These are phyloP conservation scores for Tricholomella constricta DNA, from an alignment of 768 basidiomycete species.

Conservation along the genomic window DNA sequence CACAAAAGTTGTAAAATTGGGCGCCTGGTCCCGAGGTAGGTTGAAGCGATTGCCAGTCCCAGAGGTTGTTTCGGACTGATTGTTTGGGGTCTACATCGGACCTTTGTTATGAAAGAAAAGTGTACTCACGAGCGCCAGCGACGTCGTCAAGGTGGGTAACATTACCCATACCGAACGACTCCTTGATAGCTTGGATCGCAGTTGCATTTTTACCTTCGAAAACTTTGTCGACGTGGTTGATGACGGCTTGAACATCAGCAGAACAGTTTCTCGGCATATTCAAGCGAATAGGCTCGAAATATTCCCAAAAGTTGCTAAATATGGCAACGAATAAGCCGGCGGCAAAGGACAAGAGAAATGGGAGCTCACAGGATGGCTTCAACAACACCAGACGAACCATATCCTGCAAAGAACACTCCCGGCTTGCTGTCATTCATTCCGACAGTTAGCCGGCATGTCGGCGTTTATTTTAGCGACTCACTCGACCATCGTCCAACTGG, in stretches of 20 bases:
- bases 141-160: conserved; percentile 68
- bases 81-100: too few relatives aligned
- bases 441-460: background rate
- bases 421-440: conserved; percentile 49
- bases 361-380: conserved; percentile 52
- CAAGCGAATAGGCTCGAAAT: conserved; percentile 70
- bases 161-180: conserved; percentile 56
- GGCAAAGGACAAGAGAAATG: background rate
- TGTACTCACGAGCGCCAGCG: conserved; percentile 52
- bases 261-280: conserved; percentile 76
- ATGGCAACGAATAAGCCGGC: background rate
- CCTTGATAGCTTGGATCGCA: conserved; percentile 57
- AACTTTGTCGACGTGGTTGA: conserved; percentile 60
- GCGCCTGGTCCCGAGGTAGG: conserved; percentile 47
- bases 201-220: conserved; percentile 45
- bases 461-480: conserved; percentile 27
- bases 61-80: conserved; percentile 58
- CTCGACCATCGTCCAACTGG: conserved; percentile 73
- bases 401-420: conserved; percentile 64
- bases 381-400: conserved; percentile 67
- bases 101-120: conserved; percentile 27
- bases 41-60: conserved; percentile 70
- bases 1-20: conserved; percentile 63
- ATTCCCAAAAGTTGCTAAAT: conserved; percentile 59
- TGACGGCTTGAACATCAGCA: conserved; percentile 65